Percentiles rank a stretch among this genome's conserved stretches.
These are phyloP conservation scores for Pistacia vera DNA, from an alignment of 345 rosid species.

Conservation along the genomic window DNA sequence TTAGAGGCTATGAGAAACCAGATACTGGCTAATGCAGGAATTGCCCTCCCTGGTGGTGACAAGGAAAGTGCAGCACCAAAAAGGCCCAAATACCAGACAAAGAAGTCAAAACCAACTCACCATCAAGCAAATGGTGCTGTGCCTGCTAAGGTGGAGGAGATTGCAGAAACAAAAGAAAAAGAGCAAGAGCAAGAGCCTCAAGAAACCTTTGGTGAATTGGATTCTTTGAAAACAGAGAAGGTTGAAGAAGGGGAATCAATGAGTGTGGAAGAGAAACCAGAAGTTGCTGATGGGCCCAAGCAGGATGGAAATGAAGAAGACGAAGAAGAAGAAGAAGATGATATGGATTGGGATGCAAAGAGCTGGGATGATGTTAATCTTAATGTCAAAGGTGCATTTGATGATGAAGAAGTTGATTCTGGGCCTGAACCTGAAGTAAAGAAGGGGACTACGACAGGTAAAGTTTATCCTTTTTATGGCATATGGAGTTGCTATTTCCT, in stretches of 20 bases:
- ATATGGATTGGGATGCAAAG: conserved; percentile 94
- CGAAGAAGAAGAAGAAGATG: conserved; percentile 74
- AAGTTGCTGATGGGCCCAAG: conserved; percentile 42
- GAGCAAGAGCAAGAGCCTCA: conserved; percentile 39
- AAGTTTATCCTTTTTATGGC: neutral
- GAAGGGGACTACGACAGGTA: conserved; percentile 66
- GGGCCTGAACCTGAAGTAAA: conserved; percentile 53
- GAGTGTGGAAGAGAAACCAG: conserved; percentile 47
- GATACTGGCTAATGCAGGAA: conserved; percentile 57
- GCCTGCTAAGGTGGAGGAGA: conserved; percentile 48
- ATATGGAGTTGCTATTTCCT: neutral
- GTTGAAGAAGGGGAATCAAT: conserved; percentile 43
- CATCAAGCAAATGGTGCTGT: conserved; percentile 62
- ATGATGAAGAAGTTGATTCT: conserved; percentile 83
- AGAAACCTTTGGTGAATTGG: conserved; percentile 40
- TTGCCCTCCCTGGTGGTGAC: conserved; percentile 47
- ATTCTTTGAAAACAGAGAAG: conserved; percentile 46
- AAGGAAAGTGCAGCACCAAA: conserved; percentile 58
- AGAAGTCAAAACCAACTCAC: conserved; percentile 67
- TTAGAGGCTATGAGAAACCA: conserved; percentile 86
- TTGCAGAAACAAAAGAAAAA: conserved; percentile 42
- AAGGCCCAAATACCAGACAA: conserved; percentile 78
- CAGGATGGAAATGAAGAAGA: conserved; percentile 73
- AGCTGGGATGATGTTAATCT: conserved; percentile 92
- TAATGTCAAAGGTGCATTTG: conserved; percentile 78